Percentiles rank a stretch among this genome's conserved stretches.
phyloP scores from a whole-genome alignment of 768 basidiomycete genomes.

The Lactifluus subvellereus region DNA sequence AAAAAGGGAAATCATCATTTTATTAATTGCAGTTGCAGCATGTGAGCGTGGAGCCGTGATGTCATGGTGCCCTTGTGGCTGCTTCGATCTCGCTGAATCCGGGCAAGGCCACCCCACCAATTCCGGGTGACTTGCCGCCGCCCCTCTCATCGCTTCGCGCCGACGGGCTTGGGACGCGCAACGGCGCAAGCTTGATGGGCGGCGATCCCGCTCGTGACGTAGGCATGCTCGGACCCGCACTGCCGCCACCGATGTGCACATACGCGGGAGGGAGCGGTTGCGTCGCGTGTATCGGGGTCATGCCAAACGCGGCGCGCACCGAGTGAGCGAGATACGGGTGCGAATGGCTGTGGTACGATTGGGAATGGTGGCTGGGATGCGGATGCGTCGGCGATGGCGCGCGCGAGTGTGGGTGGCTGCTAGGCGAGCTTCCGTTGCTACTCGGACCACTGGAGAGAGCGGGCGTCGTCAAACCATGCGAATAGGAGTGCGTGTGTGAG shows the following conservation, averaged over 20 bases:
- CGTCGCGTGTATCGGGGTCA: constrained; percentile 69
- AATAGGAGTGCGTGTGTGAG: constrained; percentile 28
- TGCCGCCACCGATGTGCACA: constrained; percentile 8
- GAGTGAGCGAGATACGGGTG: constrained; percentile 62
- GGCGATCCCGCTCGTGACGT: constrained; percentile 60
- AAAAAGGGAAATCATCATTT: not conserved
- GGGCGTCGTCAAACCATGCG: constrained; percentile 44
- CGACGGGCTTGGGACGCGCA: constrained; percentile 42
- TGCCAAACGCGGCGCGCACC: constrained; percentile 83
- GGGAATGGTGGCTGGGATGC: constrained; percentile 26
- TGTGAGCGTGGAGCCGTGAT: constrained; percentile 1
- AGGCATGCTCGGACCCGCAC: constrained; percentile 34
- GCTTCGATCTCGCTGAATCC: constrained; percentile 32
- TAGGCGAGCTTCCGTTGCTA: constrained; percentile 59
- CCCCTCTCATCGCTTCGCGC: constrained; percentile 20
- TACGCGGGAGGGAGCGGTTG: constrained; percentile 32
- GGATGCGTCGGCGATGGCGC: constrained; percentile 50
- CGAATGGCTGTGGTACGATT: constrained; percentile 17
- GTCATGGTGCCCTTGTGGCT: constrained; percentile 20
- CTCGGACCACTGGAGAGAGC: constrained; percentile 61
- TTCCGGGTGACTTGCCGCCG: constrained; percentile 18
- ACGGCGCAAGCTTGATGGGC: constrained; percentile 65
- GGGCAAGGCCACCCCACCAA: constrained; percentile 28
- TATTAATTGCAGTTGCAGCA: not conserved
- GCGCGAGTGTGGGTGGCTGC: constrained; percentile 47